Evolutionary conservation across 257 asterid genomes (phyloP), one percentile per base, ranked within the genome.

Genomic region (Hygrophila difformis): DNA sequence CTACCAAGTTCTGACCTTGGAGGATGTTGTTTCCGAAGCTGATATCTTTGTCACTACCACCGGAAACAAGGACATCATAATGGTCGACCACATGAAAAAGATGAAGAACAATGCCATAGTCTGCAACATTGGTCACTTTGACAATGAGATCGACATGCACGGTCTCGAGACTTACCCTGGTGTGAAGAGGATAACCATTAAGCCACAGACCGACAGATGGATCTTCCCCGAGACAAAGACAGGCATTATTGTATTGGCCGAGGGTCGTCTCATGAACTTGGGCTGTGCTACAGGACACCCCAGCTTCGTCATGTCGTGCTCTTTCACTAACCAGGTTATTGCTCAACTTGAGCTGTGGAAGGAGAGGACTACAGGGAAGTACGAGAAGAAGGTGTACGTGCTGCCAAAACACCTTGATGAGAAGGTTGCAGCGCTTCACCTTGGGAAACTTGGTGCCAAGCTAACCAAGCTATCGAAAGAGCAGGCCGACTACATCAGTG

Each of bases 41-140:
- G 81, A 77, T 48, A 77, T 77, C 68, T 77, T 77, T n/a, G 86
- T 77, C 18, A 77, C 86, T 57, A 77, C 86, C 31, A 77, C 86
- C 0, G 86, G 86, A 15, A 77, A 77, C 86, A 77, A 73, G 63
- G 81, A 73, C 68, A 77, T 73, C 57, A 64, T 73, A 43, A 73
- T 77, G 86, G 71, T 77, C 5, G 57, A 59, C 37, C 69, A 73
- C 76, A 77, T 73, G 86, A 70, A 45, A 49, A 77, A 66, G 72
- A 77, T 77, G 86, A 77, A 77, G 50, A 73, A 73, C 64, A 73
- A 73, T 14, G 86, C 86, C 33, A 70, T 77, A 6, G 86, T 77
- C n/a, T 77, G 86, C 72, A 77, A 72, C 78, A 77, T 77, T 40
- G 86, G 86, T 1, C 86, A 77, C 69, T 77, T 77, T 17, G 81